These are phyloP conservation scores for Aureobasidium sp. DNA, from an alignment of 2,329 filamentous ascomycete genomes.

Conservation along the genomic window DNA sequence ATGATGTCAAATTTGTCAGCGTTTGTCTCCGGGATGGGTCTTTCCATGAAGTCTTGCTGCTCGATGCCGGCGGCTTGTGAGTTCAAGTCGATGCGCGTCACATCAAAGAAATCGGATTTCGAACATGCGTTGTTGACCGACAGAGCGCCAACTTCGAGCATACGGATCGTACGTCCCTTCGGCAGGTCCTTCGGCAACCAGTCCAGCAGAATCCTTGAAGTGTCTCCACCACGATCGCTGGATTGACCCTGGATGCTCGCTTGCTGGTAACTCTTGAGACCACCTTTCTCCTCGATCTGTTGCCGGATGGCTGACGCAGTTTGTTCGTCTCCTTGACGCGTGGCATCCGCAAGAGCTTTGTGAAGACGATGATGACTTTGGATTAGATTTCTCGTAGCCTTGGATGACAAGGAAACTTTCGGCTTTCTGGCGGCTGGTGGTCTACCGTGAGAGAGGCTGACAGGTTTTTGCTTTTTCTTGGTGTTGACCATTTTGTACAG, in stretches of 20 bases:
- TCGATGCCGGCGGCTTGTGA: conserved; percentile 73
- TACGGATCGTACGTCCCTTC: conserved; percentile 37
- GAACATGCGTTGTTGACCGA: conserved; percentile 81
- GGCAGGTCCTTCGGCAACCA: conserved; percentile 38
- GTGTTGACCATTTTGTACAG: conserved; percentile 3
- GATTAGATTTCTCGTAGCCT: conserved; percentile 50
- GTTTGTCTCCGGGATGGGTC: conserved; percentile 57
- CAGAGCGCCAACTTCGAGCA: conserved; percentile 85
- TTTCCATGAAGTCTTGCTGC: conserved; percentile 89
- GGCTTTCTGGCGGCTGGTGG: conserved; percentile 34
- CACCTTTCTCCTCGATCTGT: conserved; percentile 48
- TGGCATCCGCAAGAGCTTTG: conserved; percentile 46
- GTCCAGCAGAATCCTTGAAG: conserved; percentile 49
- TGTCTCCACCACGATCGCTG: conserved; percentile 53
- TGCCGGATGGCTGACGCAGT: conserved; percentile 36
- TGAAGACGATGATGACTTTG: conserved; percentile 51
- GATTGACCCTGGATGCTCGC: conserved; percentile 56
- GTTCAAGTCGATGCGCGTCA: conserved; percentile 81
- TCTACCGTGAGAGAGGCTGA: conserved; percentile 36
- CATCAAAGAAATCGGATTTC: conserved; percentile 57
- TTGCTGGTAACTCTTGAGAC: conserved; percentile 51
- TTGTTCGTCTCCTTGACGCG: conserved; percentile 32
- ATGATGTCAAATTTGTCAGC: conserved; percentile 74
- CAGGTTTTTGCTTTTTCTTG: conserved; percentile 25
- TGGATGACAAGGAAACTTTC: conserved; percentile 42